Conservation (phyloP, 176 grass and related monocot genomes). For the Areca catechu region DNA sequence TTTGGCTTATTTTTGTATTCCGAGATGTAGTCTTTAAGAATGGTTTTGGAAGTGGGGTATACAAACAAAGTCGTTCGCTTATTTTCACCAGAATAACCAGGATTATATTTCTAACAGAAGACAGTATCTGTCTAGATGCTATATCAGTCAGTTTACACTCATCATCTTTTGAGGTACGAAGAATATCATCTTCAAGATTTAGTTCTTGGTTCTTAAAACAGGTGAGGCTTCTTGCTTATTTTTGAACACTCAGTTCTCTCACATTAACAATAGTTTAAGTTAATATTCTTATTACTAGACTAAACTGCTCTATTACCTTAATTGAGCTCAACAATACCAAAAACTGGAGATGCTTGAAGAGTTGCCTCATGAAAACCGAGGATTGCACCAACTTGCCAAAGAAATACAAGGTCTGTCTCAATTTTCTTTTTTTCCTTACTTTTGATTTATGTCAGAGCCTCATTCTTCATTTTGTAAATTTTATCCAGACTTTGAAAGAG, state of each 20-base stretch:
- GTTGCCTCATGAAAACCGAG: conserved; percentile 84
- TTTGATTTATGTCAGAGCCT: neutral
- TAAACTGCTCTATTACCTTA: conserved; percentile 7
- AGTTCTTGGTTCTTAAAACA: conserved; percentile 97
- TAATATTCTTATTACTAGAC: conserved; percentile 5
- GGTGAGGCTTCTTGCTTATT: conserved; percentile 24
- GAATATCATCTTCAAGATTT: conserved; percentile 91
- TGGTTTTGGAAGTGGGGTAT: too few species aligned
- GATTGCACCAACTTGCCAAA: conserved; percentile 80
- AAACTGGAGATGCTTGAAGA: conserved; percentile 77
- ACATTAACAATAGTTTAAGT: conserved; percentile 15
- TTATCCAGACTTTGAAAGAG: conserved; percentile 61
- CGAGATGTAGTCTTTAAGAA: too few species aligned
- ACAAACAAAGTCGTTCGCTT: too few species aligned
- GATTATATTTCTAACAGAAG: too few species aligned
- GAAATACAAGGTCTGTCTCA: conserved; percentile 66
- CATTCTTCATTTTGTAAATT: conserved; percentile 2
- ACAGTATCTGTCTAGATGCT: neutral
- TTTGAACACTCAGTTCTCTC: neutral
- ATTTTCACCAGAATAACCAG: too few species aligned
- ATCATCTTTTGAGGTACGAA: conserved; percentile 53
- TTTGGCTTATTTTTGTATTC: too few species aligned
- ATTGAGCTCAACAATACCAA: conserved; percentile 61
- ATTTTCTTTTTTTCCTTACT: conserved; percentile 1
- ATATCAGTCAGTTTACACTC: conserved; percentile 7